phyloP scores from a whole-genome alignment of 192 early-diverging fungal species.

The Coemansia aciculifera region DNA sequence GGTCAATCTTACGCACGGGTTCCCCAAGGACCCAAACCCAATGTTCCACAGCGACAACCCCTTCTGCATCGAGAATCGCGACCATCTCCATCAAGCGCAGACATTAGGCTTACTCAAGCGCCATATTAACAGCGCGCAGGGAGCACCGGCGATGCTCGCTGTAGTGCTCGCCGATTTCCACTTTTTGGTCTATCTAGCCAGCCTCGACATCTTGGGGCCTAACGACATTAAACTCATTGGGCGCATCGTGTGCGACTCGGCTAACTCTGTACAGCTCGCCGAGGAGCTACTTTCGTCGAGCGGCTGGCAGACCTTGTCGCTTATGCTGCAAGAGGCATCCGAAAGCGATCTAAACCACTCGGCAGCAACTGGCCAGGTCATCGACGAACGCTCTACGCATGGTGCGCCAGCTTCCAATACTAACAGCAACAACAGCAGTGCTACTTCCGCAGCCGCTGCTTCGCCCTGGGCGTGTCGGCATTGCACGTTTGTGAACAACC shows the following conservation, averaged over 20 bases:
- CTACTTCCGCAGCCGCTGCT: background rate
- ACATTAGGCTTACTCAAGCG: constrained; percentile 62
- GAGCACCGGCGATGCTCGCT: constrained; percentile 39
- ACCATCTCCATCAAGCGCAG: constrained; percentile 57
- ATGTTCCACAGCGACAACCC: constrained; percentile 62
- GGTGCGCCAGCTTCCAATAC: background rate
- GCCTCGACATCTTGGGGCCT: constrained; percentile 64
- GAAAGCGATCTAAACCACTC: constrained; percentile 29
- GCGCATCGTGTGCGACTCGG: constrained; percentile 17
- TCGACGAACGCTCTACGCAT: background rate
- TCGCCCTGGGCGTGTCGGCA: constrained; percentile 45
- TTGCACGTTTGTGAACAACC: constrained; percentile 44
- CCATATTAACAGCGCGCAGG: constrained; percentile 45
- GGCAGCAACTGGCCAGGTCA: constrained; percentile 5
- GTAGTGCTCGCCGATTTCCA: constrained; percentile 82
- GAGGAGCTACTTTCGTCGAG: constrained; percentile 18
- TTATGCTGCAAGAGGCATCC: constrained; percentile 40
- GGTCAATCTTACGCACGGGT: constrained; percentile 90
- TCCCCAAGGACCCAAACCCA: constrained; percentile 77
- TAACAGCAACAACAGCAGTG: background rate
- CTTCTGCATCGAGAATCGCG: constrained; percentile 83
- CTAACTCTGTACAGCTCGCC: constrained; percentile 9
- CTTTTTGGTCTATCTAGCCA: constrained; percentile 69
- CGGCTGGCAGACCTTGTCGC: constrained; percentile 48
- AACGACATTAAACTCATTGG: constrained; percentile 52